Percentiles rank a stretch among this genome's conserved stretches.
Conservation (phyloP, 352 stramenopile species). For the Globisporangium orthogonon region DNA sequence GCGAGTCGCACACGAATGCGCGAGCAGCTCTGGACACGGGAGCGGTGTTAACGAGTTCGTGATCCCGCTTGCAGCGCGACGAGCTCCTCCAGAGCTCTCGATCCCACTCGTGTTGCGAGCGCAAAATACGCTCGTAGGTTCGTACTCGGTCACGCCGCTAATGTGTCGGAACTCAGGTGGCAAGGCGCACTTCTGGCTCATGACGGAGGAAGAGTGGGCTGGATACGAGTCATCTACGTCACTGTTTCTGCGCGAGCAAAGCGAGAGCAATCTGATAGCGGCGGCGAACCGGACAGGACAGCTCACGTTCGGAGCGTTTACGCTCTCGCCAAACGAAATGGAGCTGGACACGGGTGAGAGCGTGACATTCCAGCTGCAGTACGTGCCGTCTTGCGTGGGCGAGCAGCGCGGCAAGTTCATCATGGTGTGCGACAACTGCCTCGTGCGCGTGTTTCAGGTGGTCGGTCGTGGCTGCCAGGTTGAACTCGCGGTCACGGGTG, state of each 20-base stretch:
- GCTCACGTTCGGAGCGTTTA: conserved; percentile 39
- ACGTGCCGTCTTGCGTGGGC: conserved; percentile 45
- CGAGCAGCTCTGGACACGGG: conserved; percentile 4
- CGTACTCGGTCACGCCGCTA: conserved; percentile 33
- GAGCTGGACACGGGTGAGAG: conserved; percentile 37
- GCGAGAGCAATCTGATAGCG: neutral
- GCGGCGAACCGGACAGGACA: neutral
- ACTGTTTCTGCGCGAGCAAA: conserved; percentile 5
- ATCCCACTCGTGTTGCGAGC: conserved; percentile 52
- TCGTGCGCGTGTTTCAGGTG: conserved; percentile 68
- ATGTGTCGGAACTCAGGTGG: conserved; percentile 57
- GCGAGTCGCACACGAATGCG: conserved; percentile 44
- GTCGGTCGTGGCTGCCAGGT: conserved; percentile 63
- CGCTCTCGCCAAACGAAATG: conserved; percentile 44
- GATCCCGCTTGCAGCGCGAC: conserved; percentile 40
- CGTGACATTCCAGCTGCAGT: conserved; percentile 42
- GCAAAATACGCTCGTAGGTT: conserved; percentile 59
- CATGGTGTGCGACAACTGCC: conserved; percentile 81
- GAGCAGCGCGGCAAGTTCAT: conserved; percentile 60
- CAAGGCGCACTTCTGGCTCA: conserved; percentile 61
- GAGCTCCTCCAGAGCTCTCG: conserved; percentile 53
- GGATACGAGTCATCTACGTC: conserved; percentile 19
- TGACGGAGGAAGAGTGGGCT: conserved; percentile 50
- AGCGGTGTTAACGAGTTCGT: conserved; percentile 14
- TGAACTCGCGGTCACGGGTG: conserved; percentile 32